Percentiles rank a stretch among this genome's conserved stretches.
These are phyloP conservation scores for Xylaria sp. DNA, from an alignment of 2,329 filamentous ascomycete species.

Conservation along the genomic window DNA sequence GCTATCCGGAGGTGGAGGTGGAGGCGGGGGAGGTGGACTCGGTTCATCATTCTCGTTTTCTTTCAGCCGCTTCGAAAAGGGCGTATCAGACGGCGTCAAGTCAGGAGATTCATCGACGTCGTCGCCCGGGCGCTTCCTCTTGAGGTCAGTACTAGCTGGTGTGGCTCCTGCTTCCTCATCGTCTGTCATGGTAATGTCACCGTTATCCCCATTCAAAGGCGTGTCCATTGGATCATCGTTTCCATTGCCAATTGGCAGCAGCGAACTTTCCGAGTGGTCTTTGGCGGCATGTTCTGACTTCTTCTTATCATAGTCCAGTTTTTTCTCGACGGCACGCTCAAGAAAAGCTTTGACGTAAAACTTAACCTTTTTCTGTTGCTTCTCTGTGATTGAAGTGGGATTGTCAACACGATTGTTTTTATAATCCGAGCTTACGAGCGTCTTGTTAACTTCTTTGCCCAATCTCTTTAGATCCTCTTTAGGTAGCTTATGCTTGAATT, in stretches of 20 bases:
- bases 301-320: slow-evolving; percentile 68
- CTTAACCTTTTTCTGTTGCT: slow-evolving; percentile 82
- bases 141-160: slow-evolving; percentile 59
- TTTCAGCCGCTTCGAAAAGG: slow-evolving; percentile 59
- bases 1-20: slow-evolving; percentile 55
- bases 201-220: slow-evolving; percentile 37
- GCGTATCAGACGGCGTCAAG: slow-evolving; percentile 60
- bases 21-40: slow-evolving; percentile 50
- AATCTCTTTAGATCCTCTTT: slow-evolving; percentile 74
- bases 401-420: slow-evolving; percentile 87
- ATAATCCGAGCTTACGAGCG: slow-evolving; percentile 89
- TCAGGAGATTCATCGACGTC: slow-evolving; percentile 49
- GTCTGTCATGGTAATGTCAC: slow-evolving; percentile 47
- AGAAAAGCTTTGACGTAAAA: slow-evolving; percentile 84
- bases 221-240: slow-evolving; percentile 32
- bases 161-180: slow-evolving; percentile 51
- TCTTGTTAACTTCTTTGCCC: slow-evolving; percentile 76
- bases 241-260: slow-evolving; percentile 32
- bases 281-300: slow-evolving; percentile 53
- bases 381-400: slow-evolving; percentile 74
- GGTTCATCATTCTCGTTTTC: slow-evolving; percentile 51
- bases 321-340: slow-evolving; percentile 83
- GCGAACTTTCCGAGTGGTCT: slow-evolving; percentile 37
- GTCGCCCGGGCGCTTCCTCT: slow-evolving; percentile 66
- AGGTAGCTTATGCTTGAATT: slow-evolving; percentile 84